A percentile compares a stretch with the other conserved stretches of the same genome.
phyloP scores from a whole-genome alignment of 352 stramenopile species.

The Globisporangium nagaii region DNA sequence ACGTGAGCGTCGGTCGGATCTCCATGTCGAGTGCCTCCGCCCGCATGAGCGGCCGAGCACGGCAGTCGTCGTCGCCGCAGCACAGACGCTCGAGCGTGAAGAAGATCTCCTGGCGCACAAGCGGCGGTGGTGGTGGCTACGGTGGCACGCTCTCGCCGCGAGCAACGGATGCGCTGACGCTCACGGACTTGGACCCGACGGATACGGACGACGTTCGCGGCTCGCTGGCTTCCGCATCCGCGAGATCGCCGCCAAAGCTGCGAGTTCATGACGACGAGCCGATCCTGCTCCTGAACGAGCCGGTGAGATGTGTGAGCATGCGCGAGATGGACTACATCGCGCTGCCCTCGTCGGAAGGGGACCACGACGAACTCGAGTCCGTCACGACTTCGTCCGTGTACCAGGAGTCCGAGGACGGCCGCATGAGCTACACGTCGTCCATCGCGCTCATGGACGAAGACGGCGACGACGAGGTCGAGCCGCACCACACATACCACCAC shows the following conservation, averaged over 20 bases:
- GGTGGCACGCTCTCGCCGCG: constrained; percentile 3
- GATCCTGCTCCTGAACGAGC: constrained; percentile 39
- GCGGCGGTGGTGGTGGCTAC: not conserved
- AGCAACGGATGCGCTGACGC: constrained; percentile 45
- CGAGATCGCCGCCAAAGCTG: not conserved
- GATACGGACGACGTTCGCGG: not conserved
- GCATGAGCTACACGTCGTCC: constrained; percentile 42
- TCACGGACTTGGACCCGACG: constrained; percentile 27
- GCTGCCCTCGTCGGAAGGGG: constrained; percentile 8
- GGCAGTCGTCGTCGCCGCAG: not conserved
- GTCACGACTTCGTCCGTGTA: constrained; percentile 27
- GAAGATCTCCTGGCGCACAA: constrained; percentile 13
- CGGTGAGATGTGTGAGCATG: constrained; percentile 28
- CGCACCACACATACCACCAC: constrained; percentile 9
- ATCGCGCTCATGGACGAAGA: constrained; percentile 51
- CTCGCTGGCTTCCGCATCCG: too few relatives aligned
- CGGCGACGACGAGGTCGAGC: constrained; percentile 19
- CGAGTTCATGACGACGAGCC: constrained; percentile 17
- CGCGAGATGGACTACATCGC: constrained; percentile 43
- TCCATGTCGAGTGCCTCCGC: not conserved
- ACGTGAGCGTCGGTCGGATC: constrained; percentile 18
- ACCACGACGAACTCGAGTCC: constrained; percentile 12
- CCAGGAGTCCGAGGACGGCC: constrained; percentile 19
- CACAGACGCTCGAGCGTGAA: constrained; percentile 5
- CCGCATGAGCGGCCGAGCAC: not conserved